A percentile compares a stretch with the other conserved stretches of the same genome.
Evolutionary conservation across 2,329 filamentous ascomycete species (phyloP).

Genomic region (Apiospora marii): DNA sequence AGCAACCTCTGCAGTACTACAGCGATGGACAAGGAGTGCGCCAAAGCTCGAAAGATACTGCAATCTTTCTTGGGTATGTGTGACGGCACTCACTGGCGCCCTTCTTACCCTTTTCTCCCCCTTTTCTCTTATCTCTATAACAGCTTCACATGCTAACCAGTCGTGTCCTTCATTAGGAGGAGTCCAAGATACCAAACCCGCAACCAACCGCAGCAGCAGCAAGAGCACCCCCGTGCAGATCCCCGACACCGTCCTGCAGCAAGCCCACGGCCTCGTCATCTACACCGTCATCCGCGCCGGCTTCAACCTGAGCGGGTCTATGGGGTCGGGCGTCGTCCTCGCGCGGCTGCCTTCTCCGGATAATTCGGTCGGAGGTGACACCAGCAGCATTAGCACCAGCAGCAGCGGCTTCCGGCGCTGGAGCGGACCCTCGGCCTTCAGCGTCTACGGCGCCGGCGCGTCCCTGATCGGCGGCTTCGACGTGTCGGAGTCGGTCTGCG

Average conservation of each 20-base stretch:
- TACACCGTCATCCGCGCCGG: slow-evolving; percentile 1
- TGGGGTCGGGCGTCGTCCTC: background rate
- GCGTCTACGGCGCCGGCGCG: background rate
- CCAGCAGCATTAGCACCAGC: background rate
- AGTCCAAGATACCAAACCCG: background rate
- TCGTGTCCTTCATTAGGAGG: background rate
- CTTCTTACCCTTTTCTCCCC: background rate
- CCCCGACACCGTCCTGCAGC: background rate
- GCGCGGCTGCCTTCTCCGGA: background rate
- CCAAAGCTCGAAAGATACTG: background rate
- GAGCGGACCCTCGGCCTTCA: background rate
- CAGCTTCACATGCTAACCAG: no score
- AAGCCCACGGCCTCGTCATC: background rate
- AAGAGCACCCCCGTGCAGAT: background rate
- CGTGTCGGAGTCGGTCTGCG: background rate
- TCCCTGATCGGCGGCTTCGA: background rate
- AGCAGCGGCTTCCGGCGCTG: background rate
- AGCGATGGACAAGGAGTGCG: background rate
- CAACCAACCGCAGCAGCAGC: background rate
- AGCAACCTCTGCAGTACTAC: background rate
- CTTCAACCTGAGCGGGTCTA: background rate
- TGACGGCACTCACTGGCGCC: no score
- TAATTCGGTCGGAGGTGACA: background rate
- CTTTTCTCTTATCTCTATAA: no score
- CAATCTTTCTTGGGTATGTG: background rate